phyloP scores from a whole-genome alignment of 169 alveolate species.

The Eimeria zaria region DNA sequence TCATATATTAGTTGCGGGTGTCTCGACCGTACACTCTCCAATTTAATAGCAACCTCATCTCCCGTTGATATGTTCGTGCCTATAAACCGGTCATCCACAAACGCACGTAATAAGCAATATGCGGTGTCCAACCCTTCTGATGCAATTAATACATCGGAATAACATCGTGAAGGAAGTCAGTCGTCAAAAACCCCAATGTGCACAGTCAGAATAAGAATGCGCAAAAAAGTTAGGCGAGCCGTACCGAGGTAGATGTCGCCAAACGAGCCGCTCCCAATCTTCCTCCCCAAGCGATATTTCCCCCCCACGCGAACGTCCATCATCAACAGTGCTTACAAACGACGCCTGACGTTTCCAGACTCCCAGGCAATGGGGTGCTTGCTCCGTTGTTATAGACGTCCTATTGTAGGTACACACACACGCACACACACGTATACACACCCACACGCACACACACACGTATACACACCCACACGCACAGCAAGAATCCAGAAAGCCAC shows the following conservation, averaged over 20 bases:
- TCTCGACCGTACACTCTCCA: constrained; percentile 96
- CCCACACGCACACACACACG: too few species aligned
- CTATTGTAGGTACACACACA: not conserved
- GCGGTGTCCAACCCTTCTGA: not conserved
- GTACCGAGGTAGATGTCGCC: constrained; percentile 98
- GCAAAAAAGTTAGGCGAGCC: constrained; percentile 4
- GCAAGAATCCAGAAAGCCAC: not conserved
- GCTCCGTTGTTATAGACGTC: not conserved
- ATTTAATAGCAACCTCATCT: constrained; percentile 96
- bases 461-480: not conserved
- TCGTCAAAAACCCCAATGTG: not conserved
- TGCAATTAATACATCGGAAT: not conserved
- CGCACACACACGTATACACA: too few species aligned
- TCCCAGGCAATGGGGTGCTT: not conserved
- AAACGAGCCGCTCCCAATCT: constrained; percentile 99
- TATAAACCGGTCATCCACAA: constrained; percentile 34
- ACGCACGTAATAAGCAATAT: not conserved
- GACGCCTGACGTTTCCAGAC: not conserved
- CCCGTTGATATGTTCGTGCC: constrained; percentile 97
- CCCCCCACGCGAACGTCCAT: constrained; percentile 99
- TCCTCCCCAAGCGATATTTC: constrained; percentile 98
- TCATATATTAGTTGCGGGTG: constrained; percentile 98
- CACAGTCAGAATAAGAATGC: not conserved
- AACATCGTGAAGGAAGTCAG: too few species aligned
- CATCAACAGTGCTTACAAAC: constrained; percentile 50